Conservation (phyloP, 2,329 filamentous ascomycete species). For the Sclerotinia sclerotiorum region DNA sequence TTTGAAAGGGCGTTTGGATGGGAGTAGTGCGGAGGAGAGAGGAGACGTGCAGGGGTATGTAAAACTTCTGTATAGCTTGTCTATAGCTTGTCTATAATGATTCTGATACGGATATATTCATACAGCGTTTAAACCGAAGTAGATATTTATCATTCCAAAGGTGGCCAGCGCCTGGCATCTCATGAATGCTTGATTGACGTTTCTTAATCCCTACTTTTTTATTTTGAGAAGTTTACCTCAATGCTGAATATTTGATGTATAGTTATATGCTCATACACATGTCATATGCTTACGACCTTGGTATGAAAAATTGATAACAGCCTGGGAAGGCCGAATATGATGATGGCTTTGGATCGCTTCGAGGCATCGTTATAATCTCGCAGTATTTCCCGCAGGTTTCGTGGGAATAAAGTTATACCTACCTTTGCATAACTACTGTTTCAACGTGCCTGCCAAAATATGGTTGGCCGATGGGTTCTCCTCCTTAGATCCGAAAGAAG, state of each 20-base stretch:
- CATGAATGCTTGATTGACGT: neutral
- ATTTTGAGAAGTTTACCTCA: too few species aligned
- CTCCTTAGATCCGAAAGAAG: neutral
- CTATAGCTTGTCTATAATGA: constrained; percentile 29
- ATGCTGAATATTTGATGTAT: neutral
- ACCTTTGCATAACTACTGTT: too few species aligned
- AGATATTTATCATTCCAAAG: neutral
- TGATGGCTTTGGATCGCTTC: neutral
- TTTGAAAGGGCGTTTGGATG: neutral
- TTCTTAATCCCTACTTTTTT: neutral
- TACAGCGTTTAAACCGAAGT: neutral
- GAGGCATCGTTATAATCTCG: neutral
- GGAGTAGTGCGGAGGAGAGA: neutral
- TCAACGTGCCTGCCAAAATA: constrained; percentile 5
- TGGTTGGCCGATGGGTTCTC: neutral
- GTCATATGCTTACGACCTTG: neutral
- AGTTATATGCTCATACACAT: neutral
- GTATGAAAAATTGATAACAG: neutral
- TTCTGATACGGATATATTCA: neutral
- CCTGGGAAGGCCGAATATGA: neutral
- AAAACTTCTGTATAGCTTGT: constrained; percentile 32
- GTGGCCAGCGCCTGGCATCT: constrained; percentile 2
- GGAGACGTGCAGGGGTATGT: constrained; percentile 20
- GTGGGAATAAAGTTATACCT: neutral
- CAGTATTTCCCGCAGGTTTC: neutral